phyloP scores from a whole-genome alignment of 257 asterid genomes.

The Gentiana macrophylla region DNA sequence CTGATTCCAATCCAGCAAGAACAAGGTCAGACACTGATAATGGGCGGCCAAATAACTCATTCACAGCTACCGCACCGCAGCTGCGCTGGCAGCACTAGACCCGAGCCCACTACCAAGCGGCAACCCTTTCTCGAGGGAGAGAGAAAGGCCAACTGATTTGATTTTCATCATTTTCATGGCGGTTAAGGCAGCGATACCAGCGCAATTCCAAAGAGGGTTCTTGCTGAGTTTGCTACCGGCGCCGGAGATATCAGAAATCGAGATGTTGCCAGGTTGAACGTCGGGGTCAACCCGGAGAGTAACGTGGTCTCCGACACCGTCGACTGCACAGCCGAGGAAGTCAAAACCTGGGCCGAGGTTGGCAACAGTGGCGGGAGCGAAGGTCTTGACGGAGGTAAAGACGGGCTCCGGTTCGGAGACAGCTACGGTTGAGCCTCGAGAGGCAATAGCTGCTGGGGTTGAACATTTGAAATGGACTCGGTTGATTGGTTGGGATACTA shows the following conservation, averaged over 20 bases:
- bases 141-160: slow-evolving; percentile 63
- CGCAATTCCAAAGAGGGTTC: slow-evolving; percentile 72
- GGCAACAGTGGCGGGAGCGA: slow-evolving; percentile 84
- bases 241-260: slow-evolving; percentile 61
- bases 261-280: slow-evolving; percentile 56
- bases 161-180: slow-evolving; percentile 72
- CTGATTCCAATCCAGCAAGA: slow-evolving; percentile 73
- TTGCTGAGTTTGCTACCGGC: slow-evolving; percentile 55
- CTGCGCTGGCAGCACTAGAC: slow-evolving; percentile 94
- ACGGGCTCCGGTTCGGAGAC: slow-evolving; percentile 45
- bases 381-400: slow-evolving; percentile 58
- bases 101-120: slow-evolving; percentile 92
- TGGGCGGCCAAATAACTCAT: slow-evolving; percentile 55
- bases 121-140: slow-evolving; percentile 81
- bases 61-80: slow-evolving; percentile 83
- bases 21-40: slow-evolving; percentile 44
- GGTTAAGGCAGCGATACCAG: slow-evolving; percentile 82
- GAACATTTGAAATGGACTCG: too few relatives aligned
- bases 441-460: too few relatives aligned
- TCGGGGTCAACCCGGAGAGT: slow-evolving; percentile 45
- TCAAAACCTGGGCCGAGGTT: slow-evolving; percentile 89
- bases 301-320: slow-evolving; percentile 72
- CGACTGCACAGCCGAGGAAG: slow-evolving; percentile 84
- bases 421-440: too few relatives aligned
- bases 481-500: too few relatives aligned